Evolutionary conservation across 345 rosid species (phyloP), one percentile per base, ranked within the genome.

Genomic region (Eucalyptus urophylla): DNA sequence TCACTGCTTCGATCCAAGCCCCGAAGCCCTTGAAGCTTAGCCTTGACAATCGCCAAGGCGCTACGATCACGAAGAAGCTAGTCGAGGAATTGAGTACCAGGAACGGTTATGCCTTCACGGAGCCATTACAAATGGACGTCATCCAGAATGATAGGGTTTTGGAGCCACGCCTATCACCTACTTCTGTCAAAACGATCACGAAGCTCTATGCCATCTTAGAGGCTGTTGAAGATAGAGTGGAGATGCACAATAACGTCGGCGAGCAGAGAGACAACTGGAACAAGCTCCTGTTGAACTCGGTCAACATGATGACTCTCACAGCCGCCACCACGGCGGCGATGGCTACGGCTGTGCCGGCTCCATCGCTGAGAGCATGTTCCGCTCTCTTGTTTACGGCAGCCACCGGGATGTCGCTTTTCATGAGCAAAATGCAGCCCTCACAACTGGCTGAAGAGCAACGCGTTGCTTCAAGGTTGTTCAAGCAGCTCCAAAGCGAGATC

Each of bases 231-330:
- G 97, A 96, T 49, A 90, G 97, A 88, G 92, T 94, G 6, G 96
- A 95, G 93, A 95, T 95, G 96, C 98, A 96, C 88, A 56, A 92
- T 11, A 96, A 95, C 91, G 80, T 96, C 0, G 95, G 95, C 7
- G 92, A 95, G 90, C 98, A 96, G 80, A 93, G 97, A 6, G 93
- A 95, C 19, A 93, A 93, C 87, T 94, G 97, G 98, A 96, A 95
- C 92, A 88, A 90, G 31, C 92, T 95, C 16, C 90, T 95, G 69
- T 91, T 95, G 72, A 95, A 93, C 86, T 95, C 98, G 31, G 92
- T 95, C 90, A 96, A 94, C 92, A 93, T 92, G 95, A 96, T 95
- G 86, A 94, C 95, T 53, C 94, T 96, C 43, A 88, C 96, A 1
- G 97, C 96, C 8, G 87, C 94, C 47, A 90, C 95, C 47, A 67